Base-by-base conservation (phyloP, 768 basidiomycete genomes). In the Ephemerocybe angulata region DNA sequence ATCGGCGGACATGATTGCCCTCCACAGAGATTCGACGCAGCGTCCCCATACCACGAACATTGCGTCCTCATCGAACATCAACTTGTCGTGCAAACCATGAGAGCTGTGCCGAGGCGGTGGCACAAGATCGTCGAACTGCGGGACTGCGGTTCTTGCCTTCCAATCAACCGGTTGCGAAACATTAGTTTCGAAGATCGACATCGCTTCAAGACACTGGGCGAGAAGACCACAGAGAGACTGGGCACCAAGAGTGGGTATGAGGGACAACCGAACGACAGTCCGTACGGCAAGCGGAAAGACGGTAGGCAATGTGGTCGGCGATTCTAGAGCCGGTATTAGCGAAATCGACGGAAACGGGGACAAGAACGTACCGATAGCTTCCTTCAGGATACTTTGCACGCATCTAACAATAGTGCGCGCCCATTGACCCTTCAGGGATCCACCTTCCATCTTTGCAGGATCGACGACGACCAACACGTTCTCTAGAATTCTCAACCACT, bases 401-500 rank as follows among this genome's bases (percentile, higher is more conserved):
- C 85, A 86, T 54, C 85, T 72, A 54, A 74, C 77, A 12, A 87
- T 64, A 10, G 73, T 71, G n/a, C 66, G 60, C 31, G 79, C 76
- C 88, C 87, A 90, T 64, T 84, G 81, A 1, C 83, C 80, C 28
- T 70, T 70, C 1, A 80, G 86, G 0, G 80, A 73, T 0, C 68
- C 38, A 15, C 38, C 63, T 58, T 83, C 82, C 31, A 88, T 42
- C 65, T 83, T 88, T 27, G 57, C 56, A 1, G 69, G 53, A 54
- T 88, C 78, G 1, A 73, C 73, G 1, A 82, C 66, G 22, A 79
- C 66, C 31, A 86, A 58, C 43, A 89, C 72, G 58, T 88, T 89
- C 55, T 85, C 84, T 2, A 88, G 60, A 41, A 88, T 81, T 50
- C 79, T 83, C 27, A 81, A 69, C 86, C 87, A 91, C 4, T 79